Base-by-base conservation (phyloP, 179 eudicot species). In the Beta macrorhiza region DNA sequence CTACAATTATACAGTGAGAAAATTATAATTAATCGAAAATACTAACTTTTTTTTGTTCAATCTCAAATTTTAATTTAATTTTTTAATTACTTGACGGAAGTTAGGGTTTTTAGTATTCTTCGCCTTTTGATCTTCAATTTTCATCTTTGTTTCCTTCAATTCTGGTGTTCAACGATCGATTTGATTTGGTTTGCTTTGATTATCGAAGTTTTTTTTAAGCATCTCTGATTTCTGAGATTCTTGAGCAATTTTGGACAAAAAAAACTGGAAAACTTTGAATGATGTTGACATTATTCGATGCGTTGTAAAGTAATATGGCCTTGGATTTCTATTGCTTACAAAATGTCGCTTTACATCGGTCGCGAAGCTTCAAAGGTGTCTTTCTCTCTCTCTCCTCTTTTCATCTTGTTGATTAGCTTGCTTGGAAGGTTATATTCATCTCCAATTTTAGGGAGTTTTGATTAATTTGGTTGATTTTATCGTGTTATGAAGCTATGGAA, bases 341-440 rank as follows among this genome's bases (percentile, higher is more conserved):
- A 88, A 58, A 95, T 92, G 99, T 92, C 98, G 89, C 83, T 93
- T 88, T 95, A 93, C 90, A 90, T 95, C 82, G 88, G 98, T 89
- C 98, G 98, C 89, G 97, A 94, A 90, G 90, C 97, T 90, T 95
- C 98, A 7, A 95, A 95, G 98, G 99, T 95, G 77, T 82, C 78
- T 70, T 42, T 47, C 58, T 52, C 70, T 19, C 51, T 53, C 47
- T 67, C 20, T 16, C 62, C 45, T 62, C 51, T 37, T 37, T 53
- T 32, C 22, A 45, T 22, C 17, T 42, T 11, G 6, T 65, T 71
- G 42, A 37, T 37, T 37, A 37, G 42, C 42, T 37, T 37, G 42
- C 42, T 37, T 37, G 42, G 42, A 37, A 37, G 42, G 42, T 37
- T 1, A 37, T 57, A 22, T 68, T 67, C 58, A 1, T 74, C 52